These are phyloP conservation scores for Cryptococcus sp. DNA, from an alignment of 1,284 basidiomycete species.

Conservation along the genomic window DNA sequence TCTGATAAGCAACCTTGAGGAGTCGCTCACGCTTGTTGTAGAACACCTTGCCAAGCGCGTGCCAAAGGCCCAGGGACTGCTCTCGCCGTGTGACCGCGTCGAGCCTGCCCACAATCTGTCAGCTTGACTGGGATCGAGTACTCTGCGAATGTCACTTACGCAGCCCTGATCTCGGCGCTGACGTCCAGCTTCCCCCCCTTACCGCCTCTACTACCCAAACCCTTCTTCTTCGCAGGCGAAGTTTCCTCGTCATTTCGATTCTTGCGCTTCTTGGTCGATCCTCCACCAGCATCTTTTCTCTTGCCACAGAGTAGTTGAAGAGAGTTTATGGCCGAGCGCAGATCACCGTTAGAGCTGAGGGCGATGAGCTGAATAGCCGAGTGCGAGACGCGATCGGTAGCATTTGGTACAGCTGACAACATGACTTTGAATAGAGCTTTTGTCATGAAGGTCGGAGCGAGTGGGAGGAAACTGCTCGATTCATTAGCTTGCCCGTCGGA, in stretches of 20 bases:
- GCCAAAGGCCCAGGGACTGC: constrained; percentile 83
- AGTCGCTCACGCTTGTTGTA: constrained; percentile 85
- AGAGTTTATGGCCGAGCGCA: constrained; percentile 87
- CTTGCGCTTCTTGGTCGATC: constrained; percentile 21
- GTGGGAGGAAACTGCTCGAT: constrained; percentile 75
- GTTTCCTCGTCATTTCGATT: constrained; percentile 7
- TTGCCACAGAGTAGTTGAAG: constrained; percentile 68
- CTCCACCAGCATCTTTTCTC: constrained; percentile 8
- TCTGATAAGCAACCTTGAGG: too few relatives aligned
- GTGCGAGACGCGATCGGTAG: constrained; percentile 57
- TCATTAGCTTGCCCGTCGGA: constrained; percentile 8
- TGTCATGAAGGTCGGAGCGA: constrained; percentile 80
- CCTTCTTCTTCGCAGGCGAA: constrained; percentile 33
- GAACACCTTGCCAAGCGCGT: constrained; percentile 87
- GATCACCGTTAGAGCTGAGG: constrained; percentile 80
- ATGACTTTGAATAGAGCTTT: constrained; percentile 74
- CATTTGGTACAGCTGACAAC: constrained; percentile 54
- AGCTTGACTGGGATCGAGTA: not conserved
- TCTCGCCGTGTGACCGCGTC: constrained; percentile 78
- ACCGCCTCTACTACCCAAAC: constrained; percentile 45
- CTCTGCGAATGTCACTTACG: constrained; percentile 42
- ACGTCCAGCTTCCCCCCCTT: constrained; percentile 49
- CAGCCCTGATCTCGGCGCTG: constrained; percentile 45
- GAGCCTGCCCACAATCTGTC: constrained; percentile 49
- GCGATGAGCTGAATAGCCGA: constrained; percentile 74